Conservation (phyloP, 345 rosid genomes). For the Eucalyptus tenuipes region DNA sequence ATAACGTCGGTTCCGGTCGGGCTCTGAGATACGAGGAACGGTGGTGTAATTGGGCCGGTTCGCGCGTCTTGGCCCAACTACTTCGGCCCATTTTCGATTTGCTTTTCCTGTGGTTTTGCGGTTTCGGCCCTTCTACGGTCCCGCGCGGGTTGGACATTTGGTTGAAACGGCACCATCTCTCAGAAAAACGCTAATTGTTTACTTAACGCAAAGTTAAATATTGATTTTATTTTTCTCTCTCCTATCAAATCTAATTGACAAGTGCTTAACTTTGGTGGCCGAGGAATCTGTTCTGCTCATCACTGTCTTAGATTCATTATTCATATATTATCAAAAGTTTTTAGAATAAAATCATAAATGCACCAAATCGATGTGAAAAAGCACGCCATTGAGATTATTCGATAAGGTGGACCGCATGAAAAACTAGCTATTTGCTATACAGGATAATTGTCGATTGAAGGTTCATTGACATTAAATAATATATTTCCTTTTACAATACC, state of each 20-base stretch:
- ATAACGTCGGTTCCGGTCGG: background rate
- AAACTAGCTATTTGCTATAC: background rate
- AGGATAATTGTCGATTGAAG: background rate
- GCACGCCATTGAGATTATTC: rapidly evolving
- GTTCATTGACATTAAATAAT: background rate
- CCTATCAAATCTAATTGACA: background rate
- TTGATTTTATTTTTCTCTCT: background rate
- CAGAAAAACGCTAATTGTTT: too few relatives aligned
- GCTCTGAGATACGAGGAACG: background rate
- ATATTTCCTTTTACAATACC: background rate
- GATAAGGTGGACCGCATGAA: rapidly evolving
- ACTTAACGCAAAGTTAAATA: background rate
- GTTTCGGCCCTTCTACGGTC: background rate
- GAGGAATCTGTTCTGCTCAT: background rate
- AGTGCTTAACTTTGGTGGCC: background rate
- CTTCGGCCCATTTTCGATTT: background rate
- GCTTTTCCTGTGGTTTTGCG: background rate
- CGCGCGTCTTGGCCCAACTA: background rate
- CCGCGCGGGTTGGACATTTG: background rate
- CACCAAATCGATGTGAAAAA: rapidly evolving
- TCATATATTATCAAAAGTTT: rapidly evolving
- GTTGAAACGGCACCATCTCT: background rate
- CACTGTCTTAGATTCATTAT: too few relatives aligned
- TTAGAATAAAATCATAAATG: rapidly evolving
- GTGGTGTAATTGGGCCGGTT: background rate